A percentile compares a stretch with the other conserved stretches of the same genome.
Evolutionary conservation across 2,329 filamentous ascomycete species (phyloP).

Genomic region (Dactylellina haptotyla): DNA sequence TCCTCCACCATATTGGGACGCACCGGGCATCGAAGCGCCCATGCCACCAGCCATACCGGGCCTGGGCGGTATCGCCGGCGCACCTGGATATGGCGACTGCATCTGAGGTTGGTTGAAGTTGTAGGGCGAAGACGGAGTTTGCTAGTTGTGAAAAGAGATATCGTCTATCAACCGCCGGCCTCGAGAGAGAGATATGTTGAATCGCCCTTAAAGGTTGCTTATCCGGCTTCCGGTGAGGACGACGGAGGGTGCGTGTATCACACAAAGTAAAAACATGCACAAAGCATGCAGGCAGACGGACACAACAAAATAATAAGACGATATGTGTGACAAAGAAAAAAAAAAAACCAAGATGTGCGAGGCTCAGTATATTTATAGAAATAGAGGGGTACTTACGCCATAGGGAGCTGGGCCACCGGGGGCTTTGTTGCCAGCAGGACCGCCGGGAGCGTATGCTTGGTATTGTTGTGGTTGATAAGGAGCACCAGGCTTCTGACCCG

Average conservation of each 20-base stretch:
- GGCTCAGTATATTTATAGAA: not conserved
- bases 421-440: conserved; percentile 30
- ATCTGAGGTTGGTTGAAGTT: conserved; percentile 28
- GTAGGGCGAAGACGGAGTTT: conserved; percentile 39
- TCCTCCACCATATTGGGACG: conserved; percentile 35
- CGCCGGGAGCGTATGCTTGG: conserved; percentile 36
- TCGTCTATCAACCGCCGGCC: conserved; percentile 52
- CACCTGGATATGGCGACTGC: conserved; percentile 28
- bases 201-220: conserved; percentile 53
- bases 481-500: conserved; percentile 12
- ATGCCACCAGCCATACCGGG: conserved; percentile 26
- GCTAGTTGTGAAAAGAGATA: conserved; percentile 47
- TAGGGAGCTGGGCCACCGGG: conserved; percentile 36
- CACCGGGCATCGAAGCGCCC: not conserved
- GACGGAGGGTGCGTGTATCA: conserved; percentile 16
- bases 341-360: not conserved
- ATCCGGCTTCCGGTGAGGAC: conserved; percentile 50
- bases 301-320: not conserved
- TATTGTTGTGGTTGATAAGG: conserved; percentile 18
- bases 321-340: not conserved
- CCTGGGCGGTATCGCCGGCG: conserved; percentile 42
- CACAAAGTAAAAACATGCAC: not conserved
- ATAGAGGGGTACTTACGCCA: conserved; percentile 48
- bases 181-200: conserved; percentile 49
- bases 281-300: conserved; percentile 3